Evolutionary conservation across 495 filamentous ascomycete genomes (phyloP), one percentile per base, ranked within the genome.

Genomic region (Penicillium chermesinum): DNA sequence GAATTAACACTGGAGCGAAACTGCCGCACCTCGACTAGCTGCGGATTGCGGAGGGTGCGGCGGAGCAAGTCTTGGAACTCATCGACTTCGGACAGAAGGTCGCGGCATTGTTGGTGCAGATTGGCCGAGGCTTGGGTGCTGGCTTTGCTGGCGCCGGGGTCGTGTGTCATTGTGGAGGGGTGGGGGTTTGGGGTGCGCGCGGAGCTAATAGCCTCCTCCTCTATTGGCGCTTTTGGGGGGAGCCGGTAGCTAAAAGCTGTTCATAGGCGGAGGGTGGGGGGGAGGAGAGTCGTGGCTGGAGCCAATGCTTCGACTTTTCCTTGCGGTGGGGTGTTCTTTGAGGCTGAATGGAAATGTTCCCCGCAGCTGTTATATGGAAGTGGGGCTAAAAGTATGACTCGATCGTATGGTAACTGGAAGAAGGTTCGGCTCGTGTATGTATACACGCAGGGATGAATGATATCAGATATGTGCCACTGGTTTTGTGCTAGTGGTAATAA

Each of bases 1-100:
- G 73, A 61, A 21, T 64, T 52, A 7, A 81, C 60, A 21, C 64
- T 72, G 7, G 68, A 73, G 18, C 70, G 73, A 41, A 82, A 73
- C 8, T 72, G 68, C 22, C 75, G 68, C 35, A 75, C 61, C 45
- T 83, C 78, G 1, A 81, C 72, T n/a, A 66, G 51, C 36, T 76
- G 71, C 15, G 73, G 73, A 55, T 74, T 74, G 32, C 71, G 74
- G 17, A 72, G 64, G 12, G 65, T 66, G 8, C 63, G 40, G 30
- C 67, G 61, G 20, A 81, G 58, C 15, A 75, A 70, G 25, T 51
- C 38, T 44, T 73, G 66, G 40, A 80, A 72, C 25, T 68, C 52
- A 42, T 76, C 71, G 15, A 82, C 48, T 40, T 81, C 77, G 10
- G 58, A 40, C 22, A 80, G 62, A 7, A 82, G 61, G 4, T 50